Percentiles rank a stretch among this genome's conserved stretches.
Conservation (phyloP, 2,329 filamentous ascomycete genomes). For the Trichoderma gracile region DNA sequence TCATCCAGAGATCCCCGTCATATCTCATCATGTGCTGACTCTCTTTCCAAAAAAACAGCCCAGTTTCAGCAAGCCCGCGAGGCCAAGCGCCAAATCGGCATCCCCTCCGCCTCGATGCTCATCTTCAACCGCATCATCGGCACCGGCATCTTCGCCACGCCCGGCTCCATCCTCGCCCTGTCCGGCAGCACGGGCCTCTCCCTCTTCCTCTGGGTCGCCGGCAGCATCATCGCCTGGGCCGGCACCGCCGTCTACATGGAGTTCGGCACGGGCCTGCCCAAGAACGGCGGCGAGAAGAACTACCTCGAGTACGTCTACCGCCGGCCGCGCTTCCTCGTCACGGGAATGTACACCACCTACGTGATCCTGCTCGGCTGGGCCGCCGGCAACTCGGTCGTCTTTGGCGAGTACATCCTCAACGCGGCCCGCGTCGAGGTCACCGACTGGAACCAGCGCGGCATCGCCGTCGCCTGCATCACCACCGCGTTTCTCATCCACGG, state of each 20-base stretch:
- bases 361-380: slow-evolving; percentile 66
- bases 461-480: slow-evolving; percentile 68
- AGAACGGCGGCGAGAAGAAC: slow-evolving; percentile 67
- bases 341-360: slow-evolving; percentile 61
- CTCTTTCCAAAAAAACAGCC: slow-evolving; percentile 29
- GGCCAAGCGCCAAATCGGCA: slow-evolving; percentile 56
- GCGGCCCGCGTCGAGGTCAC: slow-evolving; percentile 62
- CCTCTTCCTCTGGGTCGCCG: slow-evolving; percentile 63
- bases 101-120: slow-evolving; percentile 57
- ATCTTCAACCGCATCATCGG: slow-evolving; percentile 68
- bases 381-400: slow-evolving; percentile 66
- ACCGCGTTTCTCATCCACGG: slow-evolving; percentile 66
- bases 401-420: slow-evolving; percentile 69
- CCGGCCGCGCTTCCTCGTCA: slow-evolving; percentile 61
- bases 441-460: slow-evolving; percentile 66
- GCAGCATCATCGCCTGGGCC: slow-evolving; percentile 61
- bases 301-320: slow-evolving; percentile 66
- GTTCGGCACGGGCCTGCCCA: slow-evolving; percentile 64
- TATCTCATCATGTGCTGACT: not conserved
- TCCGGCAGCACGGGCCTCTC: slow-evolving; percentile 63
- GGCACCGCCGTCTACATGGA: slow-evolving; percentile 67
- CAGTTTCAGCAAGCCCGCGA: slow-evolving; percentile 46
- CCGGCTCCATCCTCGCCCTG: slow-evolving; percentile 56
- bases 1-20: no score
- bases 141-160: slow-evolving; percentile 67